Evolutionary conservation across 75 land plant species (phyloP).

Genomic region (Larix kaempferi): DNA sequence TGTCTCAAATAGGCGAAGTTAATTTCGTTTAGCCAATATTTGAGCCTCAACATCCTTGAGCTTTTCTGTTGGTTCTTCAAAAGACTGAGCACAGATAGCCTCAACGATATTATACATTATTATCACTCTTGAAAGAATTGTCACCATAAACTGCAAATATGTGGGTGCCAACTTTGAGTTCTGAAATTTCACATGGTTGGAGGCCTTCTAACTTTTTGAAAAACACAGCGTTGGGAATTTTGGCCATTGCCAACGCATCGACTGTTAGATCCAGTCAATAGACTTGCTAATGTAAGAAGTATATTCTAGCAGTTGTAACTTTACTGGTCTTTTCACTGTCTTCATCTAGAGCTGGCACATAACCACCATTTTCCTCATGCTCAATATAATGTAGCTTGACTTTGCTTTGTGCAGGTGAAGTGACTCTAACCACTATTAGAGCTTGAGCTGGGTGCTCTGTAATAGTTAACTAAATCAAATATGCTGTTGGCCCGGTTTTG

Average conservation of each 20-base stretch:
- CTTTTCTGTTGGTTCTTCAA: conserved; percentile 58
- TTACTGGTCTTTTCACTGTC: conserved; percentile 84
- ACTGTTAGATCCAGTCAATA: conserved; percentile 73
- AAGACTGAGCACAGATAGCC: conserved; percentile 78
- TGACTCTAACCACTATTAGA: no score
- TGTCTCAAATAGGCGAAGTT: conserved; percentile 73
- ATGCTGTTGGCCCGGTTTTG: no score
- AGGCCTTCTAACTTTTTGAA: conserved; percentile 91
- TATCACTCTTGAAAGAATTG: conserved; percentile 85
- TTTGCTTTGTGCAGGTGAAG: no score
- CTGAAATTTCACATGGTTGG: conserved; percentile 90
- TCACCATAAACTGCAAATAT: conserved; percentile 91
- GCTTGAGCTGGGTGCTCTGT: no score
- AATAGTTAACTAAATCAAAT: no score
- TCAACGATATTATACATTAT: conserved; percentile 85
- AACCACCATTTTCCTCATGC: conserved; percentile 83
- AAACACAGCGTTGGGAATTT: conserved; percentile 86
- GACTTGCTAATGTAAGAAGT: conserved; percentile 84
- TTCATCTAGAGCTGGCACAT: conserved; percentile 79
- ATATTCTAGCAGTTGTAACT: conserved; percentile 85
- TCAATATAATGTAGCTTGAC: no score
- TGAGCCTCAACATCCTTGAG: conserved; percentile 80
- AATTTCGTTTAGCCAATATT: conserved; percentile 75
- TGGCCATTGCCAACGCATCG: conserved; percentile 79
- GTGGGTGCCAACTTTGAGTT: conserved; percentile 83